Evolutionary conservation across 441 rosid species (phyloP).

Genomic region (Sinapis alba): DNA sequence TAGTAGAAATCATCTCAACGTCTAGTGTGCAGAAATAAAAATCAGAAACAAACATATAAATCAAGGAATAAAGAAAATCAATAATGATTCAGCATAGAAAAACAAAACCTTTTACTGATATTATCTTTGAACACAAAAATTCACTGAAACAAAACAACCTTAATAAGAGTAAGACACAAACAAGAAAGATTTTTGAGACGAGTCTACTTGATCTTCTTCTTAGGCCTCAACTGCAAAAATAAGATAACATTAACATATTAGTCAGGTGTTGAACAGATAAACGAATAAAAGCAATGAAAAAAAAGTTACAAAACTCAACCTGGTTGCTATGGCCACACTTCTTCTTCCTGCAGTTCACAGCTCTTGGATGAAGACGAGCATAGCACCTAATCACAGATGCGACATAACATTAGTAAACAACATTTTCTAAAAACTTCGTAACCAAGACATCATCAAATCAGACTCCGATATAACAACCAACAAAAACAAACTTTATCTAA

Average conservation of each 20-base stretch:
- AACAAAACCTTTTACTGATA: constrained; percentile 23
- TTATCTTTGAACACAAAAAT: constrained; percentile 23
- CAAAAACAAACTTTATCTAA: neutral
- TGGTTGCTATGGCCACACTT: constrained; percentile 58
- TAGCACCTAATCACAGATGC: constrained; percentile 33
- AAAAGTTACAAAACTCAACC: constrained; percentile 20
- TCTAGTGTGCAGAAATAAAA: neutral
- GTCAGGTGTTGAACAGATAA: neutral
- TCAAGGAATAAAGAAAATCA: neutral
- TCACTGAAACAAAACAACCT: constrained; percentile 23
- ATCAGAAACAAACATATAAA: neutral
- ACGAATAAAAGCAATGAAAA: neutral
- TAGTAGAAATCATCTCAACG: neutral
- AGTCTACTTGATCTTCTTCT: constrained; percentile 82
- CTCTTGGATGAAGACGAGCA: constrained; percentile 54
- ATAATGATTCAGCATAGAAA: neutral
- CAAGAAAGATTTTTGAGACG: neutral
- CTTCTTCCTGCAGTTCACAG: constrained; percentile 57
- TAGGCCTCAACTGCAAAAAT: constrained; percentile 70
- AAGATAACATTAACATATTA: neutral
- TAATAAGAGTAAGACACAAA: neutral
- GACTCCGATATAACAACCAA: neutral
- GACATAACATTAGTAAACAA: neutral
- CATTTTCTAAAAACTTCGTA: neutral
- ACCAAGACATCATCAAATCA: neutral